Evolutionary conservation across 345 rosid species (phyloP), one percentile per base, ranked within the genome.

Genomic region (Hibiscus trionum): DNA sequence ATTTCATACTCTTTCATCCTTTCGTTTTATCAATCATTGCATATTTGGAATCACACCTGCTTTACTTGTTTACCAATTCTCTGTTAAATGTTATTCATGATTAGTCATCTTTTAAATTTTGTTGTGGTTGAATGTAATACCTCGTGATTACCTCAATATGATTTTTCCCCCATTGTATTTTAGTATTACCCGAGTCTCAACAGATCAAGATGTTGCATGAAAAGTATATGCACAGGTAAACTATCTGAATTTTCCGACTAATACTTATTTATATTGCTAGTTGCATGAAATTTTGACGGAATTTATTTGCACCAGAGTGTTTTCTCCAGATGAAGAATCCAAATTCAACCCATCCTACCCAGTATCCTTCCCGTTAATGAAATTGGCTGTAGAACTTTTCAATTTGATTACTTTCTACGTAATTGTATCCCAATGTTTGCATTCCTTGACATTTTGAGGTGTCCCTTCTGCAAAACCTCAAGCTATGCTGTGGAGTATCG

Each of bases 321-420:
- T 96, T 93, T 84, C 86, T 96, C 80, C 97, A 93, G 83, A 93
- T 96, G 99, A 96, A 96, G 85, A 90, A 86, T 88, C 98, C 97
- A 19, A 89, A 87, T 79, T 87, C 97, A 15, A 77, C 90, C 60
- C 93, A 88, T 73, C 98, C 98, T 79, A 93, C 96, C 4, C 98
- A 93, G 98, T 96, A 96, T 96, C 99, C 97, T 96, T 83, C n/a
- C 11, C 37, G 3, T 50, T 21, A 26, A 64, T 37, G 66, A 49
- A 75, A 37, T 74, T 61, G 27, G 37, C 67, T 27, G 9, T 61
- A n/a, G 24, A 58, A n/a, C 4, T 16, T 70, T 59, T 66, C 19
- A 52, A 19, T 56, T 58, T 50, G 14, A 16, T 60, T 14, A 19
- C 15, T 71, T 71, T 47, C 5, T 11, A 35, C 49, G 63, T n/a